phyloP scores from a whole-genome alignment of 2,329 filamentous ascomycete species.

The Cordyceps pruinosa region DNA sequence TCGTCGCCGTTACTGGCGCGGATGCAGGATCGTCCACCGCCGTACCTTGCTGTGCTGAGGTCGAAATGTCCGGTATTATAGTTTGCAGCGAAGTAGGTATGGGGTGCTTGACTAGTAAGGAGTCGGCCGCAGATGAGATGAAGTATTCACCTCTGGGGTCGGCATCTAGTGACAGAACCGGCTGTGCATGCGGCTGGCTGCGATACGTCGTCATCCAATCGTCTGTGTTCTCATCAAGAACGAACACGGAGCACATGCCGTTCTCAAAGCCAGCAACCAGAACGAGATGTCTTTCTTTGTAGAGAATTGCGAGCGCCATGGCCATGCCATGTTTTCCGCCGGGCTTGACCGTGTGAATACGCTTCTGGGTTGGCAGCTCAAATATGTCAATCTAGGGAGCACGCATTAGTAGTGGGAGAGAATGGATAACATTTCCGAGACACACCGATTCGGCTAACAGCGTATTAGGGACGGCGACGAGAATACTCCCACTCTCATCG shows the following conservation, averaged over 20 bases:
- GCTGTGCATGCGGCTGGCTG: conserved; percentile 66
- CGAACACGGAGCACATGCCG: conserved; percentile 63
- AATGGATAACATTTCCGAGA: conserved; percentile 6
- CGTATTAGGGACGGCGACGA: conserved; percentile 77
- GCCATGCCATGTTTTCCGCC: conserved; percentile 66
- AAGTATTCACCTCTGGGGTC: conserved; percentile 49
- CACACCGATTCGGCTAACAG: conserved; percentile 62
- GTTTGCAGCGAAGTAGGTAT: conserved; percentile 37
- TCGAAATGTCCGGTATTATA: not conserved
- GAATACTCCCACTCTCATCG: conserved; percentile 33
- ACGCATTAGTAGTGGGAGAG: not conserved
- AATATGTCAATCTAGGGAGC: conserved; percentile 66
- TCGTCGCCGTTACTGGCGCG: not conserved
- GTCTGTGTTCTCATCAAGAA: conserved; percentile 35
- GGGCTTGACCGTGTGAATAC: conserved; percentile 53
- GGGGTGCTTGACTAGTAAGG: conserved; percentile 68
- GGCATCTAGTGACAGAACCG: conserved; percentile 67
- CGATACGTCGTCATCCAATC: conserved; percentile 52
- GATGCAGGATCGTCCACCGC: not conserved
- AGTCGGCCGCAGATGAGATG: conserved; percentile 77
- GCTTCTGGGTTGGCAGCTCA: conserved; percentile 65
- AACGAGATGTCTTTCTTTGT: conserved; percentile 43
- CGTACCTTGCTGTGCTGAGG: not conserved
- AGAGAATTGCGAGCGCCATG: conserved; percentile 68
- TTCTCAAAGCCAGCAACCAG: conserved; percentile 80